These are phyloP conservation scores for Rhizomucor pusillus DNA, from an alignment of 371 early-diverging fungal species.

Conservation along the genomic window DNA sequence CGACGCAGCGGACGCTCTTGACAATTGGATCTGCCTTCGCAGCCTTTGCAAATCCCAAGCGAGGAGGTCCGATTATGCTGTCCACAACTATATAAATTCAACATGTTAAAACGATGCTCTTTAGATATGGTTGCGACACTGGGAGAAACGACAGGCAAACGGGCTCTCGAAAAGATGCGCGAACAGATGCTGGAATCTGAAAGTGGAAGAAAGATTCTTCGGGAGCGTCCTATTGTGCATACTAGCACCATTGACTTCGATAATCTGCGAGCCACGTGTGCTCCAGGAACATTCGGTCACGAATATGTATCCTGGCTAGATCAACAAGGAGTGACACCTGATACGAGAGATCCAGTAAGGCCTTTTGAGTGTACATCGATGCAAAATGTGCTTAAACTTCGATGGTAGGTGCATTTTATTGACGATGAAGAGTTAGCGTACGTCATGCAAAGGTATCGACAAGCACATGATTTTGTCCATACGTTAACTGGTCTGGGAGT, in stretches of 20 bases:
- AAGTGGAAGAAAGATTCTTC: constrained; percentile 80
- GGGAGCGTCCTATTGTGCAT: constrained; percentile 76
- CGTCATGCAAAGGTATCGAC: constrained; percentile 90
- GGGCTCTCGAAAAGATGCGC: constrained; percentile 66
- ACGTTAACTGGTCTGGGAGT: constrained; percentile 82
- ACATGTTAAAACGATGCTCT: not conserved
- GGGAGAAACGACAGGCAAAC: constrained; percentile 84
- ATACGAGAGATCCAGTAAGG: constrained; percentile 78
- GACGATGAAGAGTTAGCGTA: constrained; percentile 91
- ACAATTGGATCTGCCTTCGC: constrained; percentile 78
- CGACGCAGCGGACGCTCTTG: constrained; percentile 55
- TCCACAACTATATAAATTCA: too few species aligned
- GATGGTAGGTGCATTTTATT: constrained; percentile 71
- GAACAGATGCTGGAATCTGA: constrained; percentile 75
- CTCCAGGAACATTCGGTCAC: constrained; percentile 82
- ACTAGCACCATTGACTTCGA: constrained; percentile 65
- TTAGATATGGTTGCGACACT: constrained; percentile 91
- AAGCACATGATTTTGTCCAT: constrained; percentile 94
- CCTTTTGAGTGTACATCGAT: not conserved
- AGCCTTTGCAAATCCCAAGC: constrained; percentile 73
- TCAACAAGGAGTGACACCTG: constrained; percentile 76
- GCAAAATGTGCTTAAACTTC: not conserved
- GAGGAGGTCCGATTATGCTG: constrained; percentile 74
- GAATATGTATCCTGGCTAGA: constrained; percentile 82
- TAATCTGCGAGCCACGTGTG: constrained; percentile 55